Evolutionary conservation across 768 basidiomycete species (phyloP).

Genomic region (Lyophyllum shimeji): DNA sequence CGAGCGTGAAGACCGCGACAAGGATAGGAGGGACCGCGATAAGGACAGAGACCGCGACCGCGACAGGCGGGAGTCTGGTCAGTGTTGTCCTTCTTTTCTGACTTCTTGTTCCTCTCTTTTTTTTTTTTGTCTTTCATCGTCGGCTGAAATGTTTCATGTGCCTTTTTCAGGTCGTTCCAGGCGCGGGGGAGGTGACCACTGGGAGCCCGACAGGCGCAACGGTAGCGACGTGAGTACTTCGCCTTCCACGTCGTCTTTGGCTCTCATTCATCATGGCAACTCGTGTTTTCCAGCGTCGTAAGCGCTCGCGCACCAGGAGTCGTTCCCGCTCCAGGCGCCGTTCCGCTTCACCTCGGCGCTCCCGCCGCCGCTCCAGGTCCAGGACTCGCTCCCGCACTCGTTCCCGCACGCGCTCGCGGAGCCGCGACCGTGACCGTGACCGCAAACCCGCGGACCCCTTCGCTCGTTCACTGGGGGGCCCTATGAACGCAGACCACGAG

Average conservation of each 20-base stretch:
- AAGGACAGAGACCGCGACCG: slow-evolving; percentile 49
- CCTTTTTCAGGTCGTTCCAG: slow-evolving; percentile 34
- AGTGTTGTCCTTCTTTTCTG: slow-evolving; percentile 12
- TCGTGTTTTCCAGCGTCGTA: slow-evolving; percentile 56
- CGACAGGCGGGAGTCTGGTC: slow-evolving; percentile 60
- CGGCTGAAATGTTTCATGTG: not conserved
- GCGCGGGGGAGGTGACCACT: slow-evolving; percentile 66
- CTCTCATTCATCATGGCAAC: slow-evolving; percentile 3
- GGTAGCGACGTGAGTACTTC: slow-evolving; percentile 55
- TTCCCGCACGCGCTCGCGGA: slow-evolving; percentile 48
- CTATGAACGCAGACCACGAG: slow-evolving; percentile 88
- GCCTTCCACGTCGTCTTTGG: not conserved
- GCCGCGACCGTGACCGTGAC: slow-evolving; percentile 62
- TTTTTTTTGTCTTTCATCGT: slow-evolving; percentile 5
- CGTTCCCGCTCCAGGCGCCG: slow-evolving; percentile 70
- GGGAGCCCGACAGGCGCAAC: slow-evolving; percentile 80
- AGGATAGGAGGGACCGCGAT: slow-evolving; percentile 41
- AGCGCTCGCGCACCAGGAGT: slow-evolving; percentile 66
- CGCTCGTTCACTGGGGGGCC: slow-evolving; percentile 80
- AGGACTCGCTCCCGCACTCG: slow-evolving; percentile 48
- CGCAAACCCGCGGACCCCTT: slow-evolving; percentile 64
- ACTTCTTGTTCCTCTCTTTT: not conserved
- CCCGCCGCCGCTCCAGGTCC: slow-evolving; percentile 66
- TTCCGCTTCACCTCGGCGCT: slow-evolving; percentile 65
- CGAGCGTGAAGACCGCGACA: slow-evolving; percentile 37